Conservation (phyloP, 1,139 yeast species). For the Lodderomyces margitis region DNA sequence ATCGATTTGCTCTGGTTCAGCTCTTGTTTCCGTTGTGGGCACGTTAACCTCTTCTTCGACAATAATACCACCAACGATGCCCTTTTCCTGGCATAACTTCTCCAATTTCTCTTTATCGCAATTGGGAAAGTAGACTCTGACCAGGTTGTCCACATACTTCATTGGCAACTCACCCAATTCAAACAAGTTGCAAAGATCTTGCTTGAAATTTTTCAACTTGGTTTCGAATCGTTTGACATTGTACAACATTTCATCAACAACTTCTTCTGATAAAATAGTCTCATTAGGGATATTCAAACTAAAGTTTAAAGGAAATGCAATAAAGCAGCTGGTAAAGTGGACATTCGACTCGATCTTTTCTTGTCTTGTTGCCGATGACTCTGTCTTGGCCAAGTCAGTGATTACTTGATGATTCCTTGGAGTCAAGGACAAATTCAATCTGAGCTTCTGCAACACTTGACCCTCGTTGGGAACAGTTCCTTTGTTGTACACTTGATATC, state of each 20-base stretch:
- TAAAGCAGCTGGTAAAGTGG: conserved; percentile 41
- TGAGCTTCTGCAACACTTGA: not conserved
- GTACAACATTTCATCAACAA: conserved; percentile 39
- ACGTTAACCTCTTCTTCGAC: conserved; percentile 24
- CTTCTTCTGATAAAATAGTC: conserved; percentile 48
- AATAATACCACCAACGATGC: conserved; percentile 50
- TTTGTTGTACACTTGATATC: conserved; percentile 11
- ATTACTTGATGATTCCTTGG: conserved; percentile 37
- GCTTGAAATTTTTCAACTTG: conserved; percentile 34
- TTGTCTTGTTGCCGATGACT: conserved; percentile 24
- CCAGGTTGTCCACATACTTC: conserved; percentile 34
- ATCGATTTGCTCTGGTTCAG: conserved; percentile 15
- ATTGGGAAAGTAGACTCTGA: conserved; percentile 58
- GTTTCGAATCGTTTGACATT: conserved; percentile 32
- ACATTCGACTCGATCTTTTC: conserved; percentile 18
- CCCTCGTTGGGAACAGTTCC: conserved; percentile 2
- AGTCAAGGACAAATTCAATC: conserved; percentile 31
- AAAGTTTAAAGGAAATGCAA: conserved; percentile 50
- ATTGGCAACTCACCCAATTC: conserved; percentile 52
- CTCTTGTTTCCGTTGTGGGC: conserved; percentile 4
- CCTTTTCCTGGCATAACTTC: conserved; percentile 46
- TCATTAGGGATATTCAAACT: conserved; percentile 45
- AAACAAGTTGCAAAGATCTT: conserved; percentile 39
- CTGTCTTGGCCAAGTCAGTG: conserved; percentile 35
- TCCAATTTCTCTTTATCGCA: conserved; percentile 53